Conservation (phyloP, 768 basidiomycete genomes). For the Cubamyces sp. region DNA sequence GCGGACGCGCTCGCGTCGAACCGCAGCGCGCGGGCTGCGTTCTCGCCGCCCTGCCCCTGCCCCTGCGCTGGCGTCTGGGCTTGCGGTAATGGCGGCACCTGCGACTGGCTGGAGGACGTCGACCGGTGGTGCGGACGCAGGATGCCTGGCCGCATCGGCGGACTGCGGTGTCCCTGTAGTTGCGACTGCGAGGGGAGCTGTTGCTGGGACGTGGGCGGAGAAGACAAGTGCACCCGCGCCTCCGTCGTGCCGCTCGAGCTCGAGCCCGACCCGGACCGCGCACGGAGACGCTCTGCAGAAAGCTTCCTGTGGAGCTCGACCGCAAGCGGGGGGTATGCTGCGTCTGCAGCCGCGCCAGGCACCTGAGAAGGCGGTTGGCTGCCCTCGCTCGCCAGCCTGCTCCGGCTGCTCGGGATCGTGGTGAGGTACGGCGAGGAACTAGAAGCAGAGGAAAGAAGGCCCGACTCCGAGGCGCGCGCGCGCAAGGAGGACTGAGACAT, state of each 20-base stretch:
- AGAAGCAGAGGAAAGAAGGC: slow-evolving; percentile 11
- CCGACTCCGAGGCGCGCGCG: slow-evolving; percentile 20
- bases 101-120: slow-evolving; percentile 40
- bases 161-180: slow-evolving; percentile 27
- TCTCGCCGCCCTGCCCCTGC: background rate
- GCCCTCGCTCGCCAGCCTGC: slow-evolving; percentile 28
- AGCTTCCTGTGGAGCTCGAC: slow-evolving; percentile 30
- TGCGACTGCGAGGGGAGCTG: background rate
- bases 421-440: slow-evolving; percentile 12
- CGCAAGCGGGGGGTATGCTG: slow-evolving; percentile 16
- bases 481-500: slow-evolving; percentile 14
- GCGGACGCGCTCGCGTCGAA: slow-evolving; percentile 37
- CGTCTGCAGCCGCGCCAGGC: background rate
- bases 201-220: background rate
- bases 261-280: slow-evolving; percentile 21
- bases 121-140: slow-evolving; percentile 46
- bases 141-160: slow-evolving; percentile 42
- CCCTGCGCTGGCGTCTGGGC: background rate
- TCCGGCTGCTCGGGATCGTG: slow-evolving; percentile 23
- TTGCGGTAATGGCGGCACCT: background rate
- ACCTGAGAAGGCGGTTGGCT: background rate
- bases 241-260: slow-evolving; percentile 15
- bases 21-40: slow-evolving; percentile 29
- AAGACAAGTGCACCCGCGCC: background rate
- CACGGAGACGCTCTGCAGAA: slow-evolving; percentile 31